A percentile compares a stretch with the other conserved stretches of the same genome.
Evolutionary conservation across 306 rosid genomes (phyloP).

Genomic region (Casuarina equisetifolia): DNA sequence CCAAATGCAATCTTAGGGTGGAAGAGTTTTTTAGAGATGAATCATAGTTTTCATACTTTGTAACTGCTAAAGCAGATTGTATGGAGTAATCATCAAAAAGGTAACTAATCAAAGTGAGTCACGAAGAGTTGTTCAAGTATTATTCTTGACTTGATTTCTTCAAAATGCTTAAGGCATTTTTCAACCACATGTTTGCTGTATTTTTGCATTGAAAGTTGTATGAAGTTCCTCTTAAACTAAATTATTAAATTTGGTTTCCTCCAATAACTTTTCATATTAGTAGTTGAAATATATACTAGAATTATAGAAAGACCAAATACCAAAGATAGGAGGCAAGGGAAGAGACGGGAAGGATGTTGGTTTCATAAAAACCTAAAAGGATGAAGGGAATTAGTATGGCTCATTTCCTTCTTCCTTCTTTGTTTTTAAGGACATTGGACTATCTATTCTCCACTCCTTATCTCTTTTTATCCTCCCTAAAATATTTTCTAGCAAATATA

Average conservation of each 20-base stretch:
- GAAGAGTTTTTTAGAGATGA: neutral
- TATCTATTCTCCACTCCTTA: too few species aligned
- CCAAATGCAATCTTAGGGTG: neutral
- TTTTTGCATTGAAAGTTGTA: conserved; percentile 53
- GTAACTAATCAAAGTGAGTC: conserved; percentile 49
- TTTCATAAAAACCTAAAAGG: too few species aligned
- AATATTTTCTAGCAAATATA: too few species aligned
- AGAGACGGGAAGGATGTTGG: too few species aligned
- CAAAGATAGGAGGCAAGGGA: too few species aligned
- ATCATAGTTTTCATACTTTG: conserved; percentile 39
- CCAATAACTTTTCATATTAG: too few species aligned
- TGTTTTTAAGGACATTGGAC: too few species aligned
- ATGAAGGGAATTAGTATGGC: too few species aligned
- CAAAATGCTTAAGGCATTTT: conserved; percentile 52
- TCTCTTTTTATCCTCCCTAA: too few species aligned
- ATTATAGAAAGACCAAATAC: too few species aligned
- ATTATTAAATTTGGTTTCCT: conserved; percentile 14
- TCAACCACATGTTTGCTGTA: conserved; percentile 78
- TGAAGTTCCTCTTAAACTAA: conserved; percentile 58
- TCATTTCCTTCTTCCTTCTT: too few species aligned
- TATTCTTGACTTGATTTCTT: conserved; percentile 46
- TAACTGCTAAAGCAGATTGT: conserved; percentile 53
- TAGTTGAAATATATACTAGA: too few species aligned
- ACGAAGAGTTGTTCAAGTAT: conserved; percentile 49
- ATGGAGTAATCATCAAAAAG: conserved; percentile 75